Percentiles rank a stretch among this genome's conserved stretches.
These are phyloP conservation scores for Protomyces inundatus DNA, from an alignment of 1,139 yeast genomes.

Conservation along the genomic window DNA sequence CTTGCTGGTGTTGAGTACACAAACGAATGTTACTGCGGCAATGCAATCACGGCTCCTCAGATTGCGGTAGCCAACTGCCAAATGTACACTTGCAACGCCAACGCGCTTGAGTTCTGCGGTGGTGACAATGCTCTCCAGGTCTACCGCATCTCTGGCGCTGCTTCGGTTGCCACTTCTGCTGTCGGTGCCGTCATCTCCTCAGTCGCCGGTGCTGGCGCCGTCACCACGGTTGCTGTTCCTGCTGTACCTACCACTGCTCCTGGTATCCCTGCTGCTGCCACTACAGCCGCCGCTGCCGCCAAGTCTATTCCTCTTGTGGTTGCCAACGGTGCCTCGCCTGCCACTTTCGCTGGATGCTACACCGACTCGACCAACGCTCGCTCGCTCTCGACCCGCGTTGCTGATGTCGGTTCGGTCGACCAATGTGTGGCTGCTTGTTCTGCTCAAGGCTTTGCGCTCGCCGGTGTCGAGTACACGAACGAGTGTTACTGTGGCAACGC, in stretches of 20 bases:
- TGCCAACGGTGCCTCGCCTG: neutral
- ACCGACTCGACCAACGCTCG: neutral
- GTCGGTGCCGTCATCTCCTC: too few relatives aligned
- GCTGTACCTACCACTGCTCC: neutral
- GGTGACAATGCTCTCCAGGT: slow-evolving; percentile 16
- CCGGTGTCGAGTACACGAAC: slow-evolving; percentile 2
- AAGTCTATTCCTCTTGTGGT: neutral
- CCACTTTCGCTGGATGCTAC: neutral
- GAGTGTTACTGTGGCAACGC: neutral
- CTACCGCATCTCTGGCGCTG: slow-evolving; percentile 11
- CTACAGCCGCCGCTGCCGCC: slow-evolving; percentile 55
- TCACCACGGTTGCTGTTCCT: too few relatives aligned
- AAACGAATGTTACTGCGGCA: slow-evolving; percentile 25
- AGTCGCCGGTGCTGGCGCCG: too few relatives aligned
- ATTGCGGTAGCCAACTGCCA: slow-evolving; percentile 1
- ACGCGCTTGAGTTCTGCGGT: slow-evolving; percentile 12
- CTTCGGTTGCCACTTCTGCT: neutral
- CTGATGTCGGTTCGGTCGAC: neutral
- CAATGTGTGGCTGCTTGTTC: slow-evolving; percentile 5
- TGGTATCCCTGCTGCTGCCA: slow-evolving; percentile 34
- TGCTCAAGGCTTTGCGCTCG: slow-evolving; percentile 8
- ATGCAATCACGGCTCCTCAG: slow-evolving; percentile 24
- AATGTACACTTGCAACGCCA: slow-evolving; percentile 13
- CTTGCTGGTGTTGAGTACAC: slow-evolving; percentile 27
- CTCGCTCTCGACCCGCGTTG: neutral